Evolutionary conservation across 1,284 basidiomycete species (phyloP).

Genomic region (Singerocomus inundabilis): DNA sequence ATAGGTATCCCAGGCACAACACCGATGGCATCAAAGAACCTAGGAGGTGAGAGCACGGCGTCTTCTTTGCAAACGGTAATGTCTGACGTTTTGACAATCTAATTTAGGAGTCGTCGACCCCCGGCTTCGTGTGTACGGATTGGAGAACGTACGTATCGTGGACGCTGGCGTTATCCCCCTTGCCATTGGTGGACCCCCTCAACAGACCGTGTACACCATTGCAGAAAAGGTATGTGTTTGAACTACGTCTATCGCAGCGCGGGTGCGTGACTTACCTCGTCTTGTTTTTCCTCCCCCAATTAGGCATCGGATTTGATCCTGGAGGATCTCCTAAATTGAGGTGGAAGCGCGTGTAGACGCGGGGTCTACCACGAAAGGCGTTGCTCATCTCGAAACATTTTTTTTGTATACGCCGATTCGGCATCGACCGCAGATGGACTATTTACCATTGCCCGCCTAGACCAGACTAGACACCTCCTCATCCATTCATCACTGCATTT

Average conservation of each 20-base stretch:
- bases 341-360: no score
- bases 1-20: neutral
- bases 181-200: neutral
- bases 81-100: neutral
- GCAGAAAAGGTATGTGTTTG: neutral
- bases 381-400: no score
- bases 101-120: neutral
- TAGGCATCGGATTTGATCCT: conserved; percentile 3
- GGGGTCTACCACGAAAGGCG: no score
- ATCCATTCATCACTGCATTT: no score
- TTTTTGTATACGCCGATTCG: no score
- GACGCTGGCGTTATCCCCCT: conserved; percentile 1
- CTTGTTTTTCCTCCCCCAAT: neutral
- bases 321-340: neutral
- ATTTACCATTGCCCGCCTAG: no score
- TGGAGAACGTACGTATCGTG: neutral
- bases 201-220: conserved; percentile 6
- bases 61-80: neutral
- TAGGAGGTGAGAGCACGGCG: neutral
- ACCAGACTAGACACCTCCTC: no score
- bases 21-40: neutral
- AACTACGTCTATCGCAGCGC: neutral
- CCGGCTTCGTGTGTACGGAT: neutral
- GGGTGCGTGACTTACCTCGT: neutral
- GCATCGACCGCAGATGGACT: no score